phyloP scores from a whole-genome alignment of 1,284 basidiomycete genomes.

The Vanrija sp. region DNA sequence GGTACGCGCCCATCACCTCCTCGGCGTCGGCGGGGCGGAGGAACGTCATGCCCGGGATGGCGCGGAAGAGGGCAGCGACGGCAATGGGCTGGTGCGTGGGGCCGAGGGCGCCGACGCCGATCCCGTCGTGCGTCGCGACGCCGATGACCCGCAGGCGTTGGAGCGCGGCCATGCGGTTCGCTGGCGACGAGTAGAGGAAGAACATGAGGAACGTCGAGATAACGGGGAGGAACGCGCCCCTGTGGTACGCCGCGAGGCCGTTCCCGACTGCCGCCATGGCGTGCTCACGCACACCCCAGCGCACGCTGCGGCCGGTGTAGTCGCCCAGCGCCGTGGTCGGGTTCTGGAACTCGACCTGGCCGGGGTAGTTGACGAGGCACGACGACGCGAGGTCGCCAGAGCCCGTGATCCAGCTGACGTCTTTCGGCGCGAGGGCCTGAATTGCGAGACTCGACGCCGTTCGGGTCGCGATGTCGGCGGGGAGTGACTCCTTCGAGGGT shows the following conservation, averaged over 20 bases:
- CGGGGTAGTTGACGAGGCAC: constrained; percentile 24
- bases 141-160: constrained; percentile 24
- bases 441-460: constrained; percentile 26
- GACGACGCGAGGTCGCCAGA: constrained; percentile 25
- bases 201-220: constrained; percentile 54
- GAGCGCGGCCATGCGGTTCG: constrained; percentile 28
- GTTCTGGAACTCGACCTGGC: constrained; percentile 24
- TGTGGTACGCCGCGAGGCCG: constrained; percentile 23
- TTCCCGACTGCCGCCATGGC: constrained; percentile 22
- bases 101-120: constrained; percentile 87
- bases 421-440: constrained; percentile 17
- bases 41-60: constrained; percentile 22
- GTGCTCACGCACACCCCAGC: constrained; percentile 28
- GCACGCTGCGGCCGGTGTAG: constrained; percentile 25
- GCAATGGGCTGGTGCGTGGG: constrained; percentile 52
- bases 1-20: constrained; percentile 26
- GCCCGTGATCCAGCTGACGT: constrained; percentile 22
- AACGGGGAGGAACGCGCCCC: constrained; percentile 52
- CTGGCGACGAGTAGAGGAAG: constrained; percentile 29
- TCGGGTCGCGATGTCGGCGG: constrained; percentile 20
- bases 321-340: constrained; percentile 22
- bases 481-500: constrained; percentile 16
- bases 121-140: constrained; percentile 56
- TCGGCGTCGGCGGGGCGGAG: constrained; percentile 29
- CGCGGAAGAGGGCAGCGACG: constrained; percentile 21